Base-by-base conservation (phyloP, 1,139 yeast species). In the Taphrina wiesneri region DNA sequence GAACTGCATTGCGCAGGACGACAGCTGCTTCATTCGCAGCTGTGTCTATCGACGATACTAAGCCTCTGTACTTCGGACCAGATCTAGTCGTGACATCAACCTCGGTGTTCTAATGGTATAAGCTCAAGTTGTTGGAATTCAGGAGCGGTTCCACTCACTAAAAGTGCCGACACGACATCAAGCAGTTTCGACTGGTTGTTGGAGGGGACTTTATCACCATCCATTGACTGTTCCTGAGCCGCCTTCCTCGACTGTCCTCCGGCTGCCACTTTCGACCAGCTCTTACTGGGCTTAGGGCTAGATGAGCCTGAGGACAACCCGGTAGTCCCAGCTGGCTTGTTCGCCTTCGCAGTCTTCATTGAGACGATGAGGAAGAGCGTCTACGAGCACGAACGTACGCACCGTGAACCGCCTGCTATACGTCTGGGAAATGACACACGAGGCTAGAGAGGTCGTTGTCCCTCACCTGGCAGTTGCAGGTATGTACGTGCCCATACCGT, bases 221-320 rank as follows among this genome's bases (percentile, higher is more conserved):
- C 59, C 5, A 2, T 36, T 13, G 19, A 3, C 26, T 41, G 59
- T 15, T 39, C 47, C 49, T 41, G 49, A 36, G 9, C n/a, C 1
- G 36, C 23, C 46, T 36, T 19, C 49, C 25, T 54, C 23, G 47
- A 21, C 25, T 17, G 26, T 6, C 49, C 36, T 11, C 32, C 57
- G 5, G 64, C 64, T 5, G 64, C 64, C 11, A 60, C 64, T n/a
- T 60, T 60, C 9, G 64, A 60, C 64, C 64, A 60, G 30, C 59
- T 54, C 49, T 54, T 54, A n/a, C 49, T 28, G 5, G 59, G 59
- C 19, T 54, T 36, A 5, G 56, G 56, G 21, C 56, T 52, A 21
- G 45, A 23, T 6, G 56, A 21, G 6, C 56, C 56, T n/a, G 56
- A 30, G 11, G 41, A 19, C 26, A 6, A 26, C 5, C 45, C 45